Conservation (phyloP, 164 flowering plant genomes). For the Berberis vulgaris region DNA sequence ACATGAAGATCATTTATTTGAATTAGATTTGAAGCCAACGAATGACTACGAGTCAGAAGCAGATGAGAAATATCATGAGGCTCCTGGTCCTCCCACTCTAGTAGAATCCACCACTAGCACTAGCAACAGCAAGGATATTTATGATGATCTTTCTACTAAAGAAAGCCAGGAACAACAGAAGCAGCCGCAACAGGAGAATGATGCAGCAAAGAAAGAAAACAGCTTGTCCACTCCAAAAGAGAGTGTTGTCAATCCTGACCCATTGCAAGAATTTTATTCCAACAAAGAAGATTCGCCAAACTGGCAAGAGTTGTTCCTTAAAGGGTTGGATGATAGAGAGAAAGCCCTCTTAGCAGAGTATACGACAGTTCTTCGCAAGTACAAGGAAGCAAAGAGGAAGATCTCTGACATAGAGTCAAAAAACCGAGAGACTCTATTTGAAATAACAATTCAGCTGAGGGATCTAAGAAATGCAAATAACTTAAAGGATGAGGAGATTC, state of each 20-base stretch:
- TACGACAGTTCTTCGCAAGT: slow-evolving; percentile 40
- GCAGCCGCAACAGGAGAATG: slow-evolving; percentile 2
- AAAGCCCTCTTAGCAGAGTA: slow-evolving; percentile 53
- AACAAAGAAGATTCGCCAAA: slow-evolving; percentile 27
- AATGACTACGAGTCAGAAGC: too few relatives aligned
- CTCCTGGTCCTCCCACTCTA: too few relatives aligned
- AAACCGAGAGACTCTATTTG: slow-evolving; percentile 38
- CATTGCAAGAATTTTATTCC: slow-evolving; percentile 14
- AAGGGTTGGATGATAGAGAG: slow-evolving; percentile 55
- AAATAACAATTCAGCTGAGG: slow-evolving; percentile 35
- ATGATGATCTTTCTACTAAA: slow-evolving; percentile 8
- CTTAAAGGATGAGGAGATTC: slow-evolving; percentile 50
- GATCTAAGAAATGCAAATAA: slow-evolving; percentile 42
- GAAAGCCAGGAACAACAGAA: slow-evolving; percentile 9
- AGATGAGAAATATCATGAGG: too few relatives aligned
- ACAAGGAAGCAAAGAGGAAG: slow-evolving; percentile 49
- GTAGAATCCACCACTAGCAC: too few relatives aligned
- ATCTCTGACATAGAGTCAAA: slow-evolving; percentile 47
- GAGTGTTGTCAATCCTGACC: slow-evolving; percentile 7
- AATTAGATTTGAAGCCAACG: too few relatives aligned
- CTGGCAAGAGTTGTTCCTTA: slow-evolving; percentile 43
- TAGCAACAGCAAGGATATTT: background rate
- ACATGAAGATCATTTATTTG: background rate
- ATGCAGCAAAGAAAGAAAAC: slow-evolving; percentile 15
- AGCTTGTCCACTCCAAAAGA: slow-evolving; percentile 7